Evolutionary conservation across 495 filamentous ascomycete species (phyloP).

Genomic region (Neurospora sp.): DNA sequence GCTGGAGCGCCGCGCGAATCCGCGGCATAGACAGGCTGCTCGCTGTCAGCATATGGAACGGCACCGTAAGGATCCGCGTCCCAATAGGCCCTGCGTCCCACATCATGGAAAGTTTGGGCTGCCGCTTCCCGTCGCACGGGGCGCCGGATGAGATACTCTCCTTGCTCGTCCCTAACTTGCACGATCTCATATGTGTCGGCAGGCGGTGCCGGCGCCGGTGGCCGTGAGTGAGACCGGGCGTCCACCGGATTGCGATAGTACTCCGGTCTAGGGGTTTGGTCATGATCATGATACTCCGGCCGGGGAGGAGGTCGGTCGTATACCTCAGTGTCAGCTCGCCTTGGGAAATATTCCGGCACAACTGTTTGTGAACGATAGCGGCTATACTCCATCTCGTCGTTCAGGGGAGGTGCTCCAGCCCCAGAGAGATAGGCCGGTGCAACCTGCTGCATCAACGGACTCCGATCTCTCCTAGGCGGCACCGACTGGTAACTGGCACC

Average conservation of each 20-base stretch:
- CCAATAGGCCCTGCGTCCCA: conserved; percentile 2
- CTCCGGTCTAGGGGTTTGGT: conserved; percentile 15
- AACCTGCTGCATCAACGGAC: not conserved
- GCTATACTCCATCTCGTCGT: not conserved
- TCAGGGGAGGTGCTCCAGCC: not conserved
- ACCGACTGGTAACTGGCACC: conserved; percentile 1
- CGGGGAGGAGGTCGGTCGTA: conserved; percentile 6
- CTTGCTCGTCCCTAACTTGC: conserved; percentile 31
- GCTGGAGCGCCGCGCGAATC: not conserved
- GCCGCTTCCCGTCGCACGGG: conserved; percentile 26
- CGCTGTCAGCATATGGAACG: not conserved
- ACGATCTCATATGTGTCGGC: conserved; percentile 35
- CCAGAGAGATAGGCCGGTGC: conserved; percentile 3
- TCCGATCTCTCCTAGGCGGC: not conserved
- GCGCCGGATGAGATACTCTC: conserved; percentile 34
- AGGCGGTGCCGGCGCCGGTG: conserved; percentile 1
- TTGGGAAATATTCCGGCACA: conserved; percentile 1
- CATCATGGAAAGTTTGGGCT: conserved; percentile 6
- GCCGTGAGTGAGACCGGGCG: conserved; percentile 14
- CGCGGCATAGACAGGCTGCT: conserved; percentile 13
- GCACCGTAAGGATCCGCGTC: conserved; percentile 4
- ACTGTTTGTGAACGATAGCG: not conserved
- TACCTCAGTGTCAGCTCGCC: conserved; percentile 5
- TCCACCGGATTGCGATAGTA: conserved; percentile 25
- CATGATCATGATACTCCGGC: conserved; percentile 9